Conservation (phyloP, 2,329 filamentous ascomycete species). For the Phialemonium atrogriseum region DNA sequence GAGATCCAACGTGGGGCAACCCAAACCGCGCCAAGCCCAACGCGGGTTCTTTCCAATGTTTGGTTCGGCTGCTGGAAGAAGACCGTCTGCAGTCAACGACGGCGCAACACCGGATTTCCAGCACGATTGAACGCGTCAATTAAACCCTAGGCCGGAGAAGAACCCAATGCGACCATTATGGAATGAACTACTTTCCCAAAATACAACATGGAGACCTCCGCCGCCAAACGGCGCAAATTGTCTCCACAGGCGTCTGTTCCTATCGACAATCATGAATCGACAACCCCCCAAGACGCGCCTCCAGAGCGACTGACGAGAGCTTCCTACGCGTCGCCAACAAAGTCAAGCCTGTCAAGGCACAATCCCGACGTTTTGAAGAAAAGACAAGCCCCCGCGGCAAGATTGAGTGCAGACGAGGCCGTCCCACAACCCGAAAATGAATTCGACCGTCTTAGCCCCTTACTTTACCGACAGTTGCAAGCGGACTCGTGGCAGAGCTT, state of each 20-base stretch:
- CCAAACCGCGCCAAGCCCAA: too few species aligned
- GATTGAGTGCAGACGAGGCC: too few species aligned
- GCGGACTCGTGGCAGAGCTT: too few species aligned
- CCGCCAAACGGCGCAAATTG: constrained; percentile 56
- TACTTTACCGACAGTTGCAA: too few species aligned
- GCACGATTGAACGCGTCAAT: constrained; percentile 11
- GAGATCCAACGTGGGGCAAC: too few species aligned
- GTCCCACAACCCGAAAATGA: too few species aligned
- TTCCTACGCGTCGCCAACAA: constrained; percentile 61
- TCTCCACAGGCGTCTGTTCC: constrained; percentile 43
- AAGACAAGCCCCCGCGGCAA: too few species aligned
- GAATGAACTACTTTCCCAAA: constrained; percentile 3
- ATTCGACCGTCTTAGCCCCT: too few species aligned
- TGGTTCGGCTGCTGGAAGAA: too few species aligned
- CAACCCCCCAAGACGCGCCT: constrained; percentile 23
- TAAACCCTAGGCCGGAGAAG: constrained; percentile 2
- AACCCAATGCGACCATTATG: constrained; percentile 8
- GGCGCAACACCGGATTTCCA: neutral
- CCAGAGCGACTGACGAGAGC: constrained; percentile 26
- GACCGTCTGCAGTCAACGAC: neutral
- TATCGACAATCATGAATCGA: constrained; percentile 24
- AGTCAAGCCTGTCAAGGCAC: constrained; percentile 52
- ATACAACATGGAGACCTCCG: constrained; percentile 42
- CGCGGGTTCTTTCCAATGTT: too few species aligned
- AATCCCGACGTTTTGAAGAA: constrained; percentile 47